phyloP scores from a whole-genome alignment of 495 filamentous ascomycete genomes.

The Filosporella fistucella region DNA sequence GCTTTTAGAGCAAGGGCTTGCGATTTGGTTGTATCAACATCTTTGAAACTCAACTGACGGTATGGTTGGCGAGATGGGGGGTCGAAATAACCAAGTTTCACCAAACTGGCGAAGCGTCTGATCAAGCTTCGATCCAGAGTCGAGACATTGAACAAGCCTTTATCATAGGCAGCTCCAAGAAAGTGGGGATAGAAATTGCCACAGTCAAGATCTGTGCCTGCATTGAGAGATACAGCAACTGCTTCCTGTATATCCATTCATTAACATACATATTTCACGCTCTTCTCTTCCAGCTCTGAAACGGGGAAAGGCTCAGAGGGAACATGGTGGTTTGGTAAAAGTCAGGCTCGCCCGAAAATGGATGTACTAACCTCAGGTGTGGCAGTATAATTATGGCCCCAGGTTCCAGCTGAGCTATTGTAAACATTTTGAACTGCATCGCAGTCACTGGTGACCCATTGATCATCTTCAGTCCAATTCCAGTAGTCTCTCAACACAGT shows the following conservation, averaged over 20 bases:
- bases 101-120: constrained; percentile 51
- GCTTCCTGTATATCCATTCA: too few relatives aligned
- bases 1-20: constrained; percentile 54
- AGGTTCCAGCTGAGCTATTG: constrained; percentile 24
- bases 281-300: too few relatives aligned
- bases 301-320: too few relatives aligned
- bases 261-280: too few relatives aligned
- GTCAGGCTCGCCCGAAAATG: too few relatives aligned
- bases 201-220: constrained; percentile 60
- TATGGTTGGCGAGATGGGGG: constrained; percentile 37
- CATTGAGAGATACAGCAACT: constrained; percentile 48
- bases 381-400: constrained; percentile 47
- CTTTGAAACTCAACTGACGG: constrained; percentile 44
- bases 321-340: too few relatives aligned
- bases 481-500: constrained; percentile 52
- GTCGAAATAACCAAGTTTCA: constrained; percentile 58
- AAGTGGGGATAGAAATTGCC: constrained; percentile 50
- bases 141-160: constrained; percentile 41
- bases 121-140: constrained; percentile 49
- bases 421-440: constrained; percentile 54
- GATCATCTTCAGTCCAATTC: constrained; percentile 42
- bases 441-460: constrained; percentile 55
- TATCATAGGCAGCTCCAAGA: constrained; percentile 42
- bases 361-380: too few relatives aligned
- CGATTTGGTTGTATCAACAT: constrained; percentile 46